phyloP scores from a whole-genome alignment of 495 filamentous ascomycete species.

The Daldinia decipiens region DNA sequence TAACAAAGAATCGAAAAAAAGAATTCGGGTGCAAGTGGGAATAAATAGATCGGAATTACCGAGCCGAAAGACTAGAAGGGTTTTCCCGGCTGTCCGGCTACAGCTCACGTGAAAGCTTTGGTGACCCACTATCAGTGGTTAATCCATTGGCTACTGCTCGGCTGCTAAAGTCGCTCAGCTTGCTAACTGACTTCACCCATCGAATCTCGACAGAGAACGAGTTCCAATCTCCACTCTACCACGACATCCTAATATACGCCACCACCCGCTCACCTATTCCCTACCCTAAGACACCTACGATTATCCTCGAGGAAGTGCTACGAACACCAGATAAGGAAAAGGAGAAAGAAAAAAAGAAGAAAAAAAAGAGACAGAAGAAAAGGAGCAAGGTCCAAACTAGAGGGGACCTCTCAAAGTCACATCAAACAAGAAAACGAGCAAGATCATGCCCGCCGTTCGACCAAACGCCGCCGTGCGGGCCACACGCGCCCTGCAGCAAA shows the following conservation, averaged over 20 bases:
- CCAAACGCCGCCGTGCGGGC: constrained; percentile 49
- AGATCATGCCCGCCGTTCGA: constrained; percentile 50
- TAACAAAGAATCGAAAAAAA: constrained; percentile 24
- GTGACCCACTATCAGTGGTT: neutral
- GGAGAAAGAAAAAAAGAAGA: neutral
- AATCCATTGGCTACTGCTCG: constrained; percentile 12
- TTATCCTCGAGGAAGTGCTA: neutral
- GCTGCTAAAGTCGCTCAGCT: constrained; percentile 32
- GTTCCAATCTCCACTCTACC: constrained; percentile 40
- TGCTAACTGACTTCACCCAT: constrained; percentile 31
- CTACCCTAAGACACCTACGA: constrained; percentile 7
- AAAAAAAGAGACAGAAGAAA: neutral
- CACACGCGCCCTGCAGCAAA: constrained; percentile 41
- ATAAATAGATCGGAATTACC: constrained; percentile 5
- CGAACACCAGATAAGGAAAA: neutral
- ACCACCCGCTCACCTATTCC: constrained; percentile 7
- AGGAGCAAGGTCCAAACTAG: constrained; percentile 15
- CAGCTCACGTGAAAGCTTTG: constrained; percentile 21
- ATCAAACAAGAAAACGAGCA: constrained; percentile 8
- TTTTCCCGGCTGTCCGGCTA: constrained; percentile 27
- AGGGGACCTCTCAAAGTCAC: neutral
- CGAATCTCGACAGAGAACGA: constrained; percentile 15
- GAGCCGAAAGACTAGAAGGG: constrained; percentile 21
- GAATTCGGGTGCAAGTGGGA: neutral
- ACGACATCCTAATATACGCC: constrained; percentile 7